Evolutionary conservation across 441 rosid genomes (phyloP).

Genomic region (Flueggea neowawraea): DNA sequence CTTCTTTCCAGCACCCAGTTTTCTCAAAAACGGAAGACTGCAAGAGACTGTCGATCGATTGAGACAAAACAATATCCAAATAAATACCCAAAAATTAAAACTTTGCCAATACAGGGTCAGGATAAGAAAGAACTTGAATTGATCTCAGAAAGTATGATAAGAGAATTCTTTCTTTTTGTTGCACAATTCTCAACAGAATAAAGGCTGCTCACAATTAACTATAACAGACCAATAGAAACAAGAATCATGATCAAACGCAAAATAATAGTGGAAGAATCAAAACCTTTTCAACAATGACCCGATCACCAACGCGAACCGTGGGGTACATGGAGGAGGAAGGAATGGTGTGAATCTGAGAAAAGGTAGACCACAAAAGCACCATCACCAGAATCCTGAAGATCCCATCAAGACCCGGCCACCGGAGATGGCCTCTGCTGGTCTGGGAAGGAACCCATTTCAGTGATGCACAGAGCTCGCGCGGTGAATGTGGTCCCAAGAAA

Average conservation of each 20-base stretch:
- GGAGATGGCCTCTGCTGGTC: constrained; percentile 32
- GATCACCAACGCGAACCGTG: constrained; percentile 86
- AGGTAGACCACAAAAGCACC: constrained; percentile 40
- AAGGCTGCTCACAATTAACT: too few relatives aligned
- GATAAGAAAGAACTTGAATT: too few relatives aligned
- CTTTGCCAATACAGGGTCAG: too few relatives aligned
- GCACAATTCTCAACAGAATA: too few relatives aligned
- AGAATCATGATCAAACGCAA: neutral
- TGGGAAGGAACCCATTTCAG: constrained; percentile 43
- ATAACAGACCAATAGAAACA: neutral
- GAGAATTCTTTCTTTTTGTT: too few relatives aligned
- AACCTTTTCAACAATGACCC: constrained; percentile 75
- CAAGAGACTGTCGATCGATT: too few relatives aligned
- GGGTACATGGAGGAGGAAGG: constrained; percentile 96
- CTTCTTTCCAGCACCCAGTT: too few relatives aligned
- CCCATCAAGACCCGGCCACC: constrained; percentile 42
- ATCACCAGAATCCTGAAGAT: constrained; percentile 22
- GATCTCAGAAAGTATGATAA: too few relatives aligned
- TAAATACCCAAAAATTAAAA: too few relatives aligned
- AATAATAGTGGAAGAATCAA: neutral
- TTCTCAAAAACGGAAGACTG: too few relatives aligned
- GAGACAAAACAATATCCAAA: too few relatives aligned
- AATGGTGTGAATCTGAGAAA: constrained; percentile 80
- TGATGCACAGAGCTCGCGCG: constrained; percentile 14
- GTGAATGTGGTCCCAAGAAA: constrained; percentile 32